Conservation (phyloP, 83 land plant genomes). For the Isoetes engelmannii region DNA sequence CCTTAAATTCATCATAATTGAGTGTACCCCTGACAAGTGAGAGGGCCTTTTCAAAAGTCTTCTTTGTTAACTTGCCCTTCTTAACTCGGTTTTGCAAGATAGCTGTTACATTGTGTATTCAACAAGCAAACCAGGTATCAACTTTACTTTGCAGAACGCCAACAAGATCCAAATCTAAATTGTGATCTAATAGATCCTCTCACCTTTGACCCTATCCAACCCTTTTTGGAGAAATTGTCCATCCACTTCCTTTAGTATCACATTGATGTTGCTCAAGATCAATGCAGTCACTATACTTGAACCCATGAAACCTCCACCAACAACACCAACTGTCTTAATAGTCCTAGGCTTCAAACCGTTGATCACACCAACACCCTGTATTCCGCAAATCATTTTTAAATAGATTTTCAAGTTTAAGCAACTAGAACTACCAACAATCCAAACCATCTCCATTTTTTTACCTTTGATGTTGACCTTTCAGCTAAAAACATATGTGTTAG, state of each 20-base stretch:
- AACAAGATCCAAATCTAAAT: no score
- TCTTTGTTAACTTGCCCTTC: conserved; percentile 59
- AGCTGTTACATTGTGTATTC: no score
- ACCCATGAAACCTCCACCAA: conserved; percentile 84
- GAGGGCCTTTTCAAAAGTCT: conserved; percentile 56
- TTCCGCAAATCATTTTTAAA: no score
- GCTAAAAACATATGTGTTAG: no score
- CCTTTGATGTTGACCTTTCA: no score
- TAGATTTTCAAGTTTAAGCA: no score
- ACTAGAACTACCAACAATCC: no score
- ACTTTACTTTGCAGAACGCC: no score
- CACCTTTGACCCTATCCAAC: conserved; percentile 60
- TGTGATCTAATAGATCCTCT: neutral
- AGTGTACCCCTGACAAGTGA: conserved; percentile 52
- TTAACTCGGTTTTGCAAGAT: conserved; percentile 72
- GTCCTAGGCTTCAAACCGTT: conserved; percentile 53
- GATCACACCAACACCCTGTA: no score
- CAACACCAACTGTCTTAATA: conserved; percentile 55
- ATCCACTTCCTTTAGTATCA: conserved; percentile 68
- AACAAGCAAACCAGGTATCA: no score
- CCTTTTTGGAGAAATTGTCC: conserved; percentile 53
- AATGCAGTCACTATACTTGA: conserved; percentile 75
- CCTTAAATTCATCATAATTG: conserved; percentile 54
- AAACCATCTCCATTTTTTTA: no score
- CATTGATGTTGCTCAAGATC: conserved; percentile 52